A percentile compares a stretch with the other conserved stretches of the same genome.
These are phyloP conservation scores for Talaromyces atroroseus DNA, from an alignment of 2,329 filamentous ascomycete genomes.

Conservation along the genomic window DNA sequence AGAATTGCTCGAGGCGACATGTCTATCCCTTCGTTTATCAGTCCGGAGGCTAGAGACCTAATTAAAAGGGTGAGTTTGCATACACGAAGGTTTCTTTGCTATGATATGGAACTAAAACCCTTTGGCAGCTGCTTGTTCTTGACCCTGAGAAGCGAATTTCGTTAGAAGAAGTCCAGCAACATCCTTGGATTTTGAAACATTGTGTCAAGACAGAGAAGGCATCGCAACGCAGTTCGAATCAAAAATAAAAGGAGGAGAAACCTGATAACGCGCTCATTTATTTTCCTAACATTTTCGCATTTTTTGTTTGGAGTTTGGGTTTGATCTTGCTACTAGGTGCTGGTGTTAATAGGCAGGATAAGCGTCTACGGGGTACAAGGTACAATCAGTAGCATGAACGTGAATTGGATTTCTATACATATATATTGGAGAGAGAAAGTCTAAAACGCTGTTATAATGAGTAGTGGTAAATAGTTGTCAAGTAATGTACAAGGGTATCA, in stretches of 20 bases:
- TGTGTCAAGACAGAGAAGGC: slow-evolving; percentile 57
- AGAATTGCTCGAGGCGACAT: slow-evolving; percentile 87
- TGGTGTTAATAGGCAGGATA: slow-evolving; percentile 5
- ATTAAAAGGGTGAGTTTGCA: slow-evolving; percentile 67
- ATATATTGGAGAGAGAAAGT: not conserved
- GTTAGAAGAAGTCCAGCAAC: slow-evolving; percentile 78
- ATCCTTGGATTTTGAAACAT: slow-evolving; percentile 97
- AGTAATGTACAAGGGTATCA: slow-evolving; percentile 10
- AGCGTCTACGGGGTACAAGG: not conserved
- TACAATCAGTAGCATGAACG: not conserved
- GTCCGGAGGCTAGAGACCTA: slow-evolving; percentile 80
- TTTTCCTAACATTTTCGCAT: slow-evolving; percentile 2
- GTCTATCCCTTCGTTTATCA: slow-evolving; percentile 85
- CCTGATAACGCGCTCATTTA: slow-evolving; percentile 22
- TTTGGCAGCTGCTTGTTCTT: slow-evolving; percentile 70
- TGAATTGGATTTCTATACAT: not conserved
- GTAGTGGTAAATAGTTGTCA: not conserved
- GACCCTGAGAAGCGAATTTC: slow-evolving; percentile 91
- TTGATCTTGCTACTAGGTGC: slow-evolving; percentile 4
- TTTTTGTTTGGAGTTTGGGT: slow-evolving; percentile 10
- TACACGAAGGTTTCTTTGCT: slow-evolving; percentile 16
- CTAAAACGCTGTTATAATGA: slow-evolving; percentile 7
- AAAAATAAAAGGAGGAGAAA: slow-evolving; percentile 19
- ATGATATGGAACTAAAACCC: slow-evolving; percentile 1
- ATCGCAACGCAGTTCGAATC: slow-evolving; percentile 38